A percentile compares a stretch with the other conserved stretches of the same genome.
Evolutionary conservation across 2,329 filamentous ascomycete species (phyloP).

Genomic region (Hortaea sp.): DNA sequence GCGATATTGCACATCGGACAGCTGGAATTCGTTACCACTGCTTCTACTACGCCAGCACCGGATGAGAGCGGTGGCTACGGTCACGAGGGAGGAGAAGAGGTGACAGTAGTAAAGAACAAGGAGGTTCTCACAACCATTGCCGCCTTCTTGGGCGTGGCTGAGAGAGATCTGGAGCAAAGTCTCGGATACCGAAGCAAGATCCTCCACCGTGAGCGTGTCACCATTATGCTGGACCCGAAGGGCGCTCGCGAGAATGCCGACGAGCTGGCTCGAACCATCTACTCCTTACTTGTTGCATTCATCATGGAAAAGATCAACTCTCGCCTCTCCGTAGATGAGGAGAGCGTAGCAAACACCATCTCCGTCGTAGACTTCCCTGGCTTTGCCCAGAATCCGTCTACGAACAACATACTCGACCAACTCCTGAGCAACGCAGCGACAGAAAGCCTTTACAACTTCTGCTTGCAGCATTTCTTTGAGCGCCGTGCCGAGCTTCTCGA

Average conservation of each 20-base stretch:
- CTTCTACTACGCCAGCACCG: conserved; percentile 65
- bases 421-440: conserved; percentile 89
- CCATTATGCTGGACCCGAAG: conserved; percentile 88
- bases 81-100: conserved; percentile 77
- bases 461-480: conserved; percentile 92
- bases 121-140: conserved; percentile 77
- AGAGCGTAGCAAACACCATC: conserved; percentile 83
- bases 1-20: conserved; percentile 96
- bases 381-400: conserved; percentile 75
- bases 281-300: conserved; percentile 87
- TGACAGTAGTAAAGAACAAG: conserved; percentile 87
- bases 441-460: conserved; percentile 86
- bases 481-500: conserved; percentile 87
- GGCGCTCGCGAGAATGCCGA: conserved; percentile 88
- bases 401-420: conserved; percentile 79
- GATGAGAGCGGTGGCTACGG: conserved; percentile 96
- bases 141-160: conserved; percentile 83
- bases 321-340: conserved; percentile 66
- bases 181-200: conserved; percentile 96
- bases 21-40: conserved; percentile 79
- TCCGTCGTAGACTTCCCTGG: conserved; percentile 95
- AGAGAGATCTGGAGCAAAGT: conserved; percentile 72
- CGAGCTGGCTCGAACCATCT: conserved; percentile 84
- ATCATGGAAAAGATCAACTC: conserved; percentile 91
- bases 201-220: conserved; percentile 91